phyloP scores from a whole-genome alignment of 257 asterid genomes.

The Solanum acaule region DNA sequence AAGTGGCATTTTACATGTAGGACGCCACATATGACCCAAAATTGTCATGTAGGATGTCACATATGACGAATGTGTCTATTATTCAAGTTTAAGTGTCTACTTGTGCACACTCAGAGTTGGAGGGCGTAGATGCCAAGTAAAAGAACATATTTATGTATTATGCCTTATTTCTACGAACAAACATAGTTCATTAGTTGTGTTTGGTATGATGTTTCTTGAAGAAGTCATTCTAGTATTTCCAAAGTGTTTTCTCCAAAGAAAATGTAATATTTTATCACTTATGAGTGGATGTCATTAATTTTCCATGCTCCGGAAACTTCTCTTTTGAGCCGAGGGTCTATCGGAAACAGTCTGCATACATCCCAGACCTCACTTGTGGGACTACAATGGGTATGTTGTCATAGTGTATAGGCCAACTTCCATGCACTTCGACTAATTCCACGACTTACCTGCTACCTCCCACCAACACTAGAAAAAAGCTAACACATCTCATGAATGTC shows the following conservation, averaged over 20 bases:
- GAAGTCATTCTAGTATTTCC: not conserved
- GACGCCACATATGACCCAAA: not conserved
- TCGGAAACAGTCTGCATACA: not conserved
- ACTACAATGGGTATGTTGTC: not conserved
- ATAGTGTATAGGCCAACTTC: rapidly evolving
- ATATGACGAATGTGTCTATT: not conserved
- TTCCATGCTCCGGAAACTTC: not conserved
- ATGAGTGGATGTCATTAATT: not conserved
- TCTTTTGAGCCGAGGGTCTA: not conserved
- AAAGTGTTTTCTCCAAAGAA: not conserved
- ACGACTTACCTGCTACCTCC: not conserved
- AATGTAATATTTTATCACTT: not conserved
- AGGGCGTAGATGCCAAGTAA: not conserved
- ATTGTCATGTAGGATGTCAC: not conserved
- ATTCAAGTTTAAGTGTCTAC: not conserved
- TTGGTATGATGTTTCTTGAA: not conserved
- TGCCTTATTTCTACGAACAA: not conserved
- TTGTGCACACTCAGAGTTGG: too few relatives aligned
- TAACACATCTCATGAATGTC: not conserved
- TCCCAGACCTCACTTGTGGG: not conserved
- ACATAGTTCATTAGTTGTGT: not conserved
- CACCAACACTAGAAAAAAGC: not conserved
- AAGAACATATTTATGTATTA: not conserved
- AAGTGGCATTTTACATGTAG: not conserved
- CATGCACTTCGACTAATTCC: not conserved